These are phyloP conservation scores for Penicillium sp. DNA, from an alignment of 2,329 filamentous ascomycete genomes.

Conservation along the genomic window DNA sequence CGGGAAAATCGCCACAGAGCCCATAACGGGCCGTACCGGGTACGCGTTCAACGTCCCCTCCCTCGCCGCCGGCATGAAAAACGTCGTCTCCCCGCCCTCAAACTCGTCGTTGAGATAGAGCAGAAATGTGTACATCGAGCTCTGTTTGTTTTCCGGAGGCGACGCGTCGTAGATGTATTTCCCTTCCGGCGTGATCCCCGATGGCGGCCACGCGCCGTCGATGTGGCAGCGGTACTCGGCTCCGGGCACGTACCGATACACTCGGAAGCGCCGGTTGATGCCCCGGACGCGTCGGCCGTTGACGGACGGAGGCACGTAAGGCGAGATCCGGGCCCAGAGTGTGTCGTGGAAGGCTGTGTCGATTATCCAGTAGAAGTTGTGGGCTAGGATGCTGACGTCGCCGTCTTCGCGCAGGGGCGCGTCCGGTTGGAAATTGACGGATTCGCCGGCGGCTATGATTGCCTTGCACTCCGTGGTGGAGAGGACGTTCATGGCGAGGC, in stretches of 20 bases:
- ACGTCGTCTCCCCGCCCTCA: conserved; percentile 72
- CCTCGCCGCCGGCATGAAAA: conserved; percentile 67
- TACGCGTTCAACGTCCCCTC: conserved; percentile 73
- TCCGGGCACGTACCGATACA: conserved; percentile 74
- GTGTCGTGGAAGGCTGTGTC: conserved; percentile 66
- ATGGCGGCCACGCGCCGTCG: conserved; percentile 75
- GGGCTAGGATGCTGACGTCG: conserved; percentile 68
- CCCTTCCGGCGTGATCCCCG: conserved; percentile 62
- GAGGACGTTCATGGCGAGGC: conserved; percentile 65
- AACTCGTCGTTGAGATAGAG: conserved; percentile 75
- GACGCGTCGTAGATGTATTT: conserved; percentile 71
- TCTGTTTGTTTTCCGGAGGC: conserved; percentile 63
- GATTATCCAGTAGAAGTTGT: conserved; percentile 76
- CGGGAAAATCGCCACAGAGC: conserved; percentile 70
- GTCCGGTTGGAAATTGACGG: conserved; percentile 69
- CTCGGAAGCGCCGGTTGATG: conserved; percentile 71
- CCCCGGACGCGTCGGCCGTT: conserved; percentile 64
- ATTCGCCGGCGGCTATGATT: conserved; percentile 70
- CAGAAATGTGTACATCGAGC: conserved; percentile 71
- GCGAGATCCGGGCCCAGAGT: conserved; percentile 65
- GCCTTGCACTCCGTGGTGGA: conserved; percentile 65
- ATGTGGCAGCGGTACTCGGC: conserved; percentile 75
- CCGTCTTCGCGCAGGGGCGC: conserved; percentile 69
- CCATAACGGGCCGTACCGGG: conserved; percentile 70
- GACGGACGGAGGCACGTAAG: conserved; percentile 61